Conservation (phyloP, 805 yeast genomes). For the Zygoascus ofunaensis region DNA sequence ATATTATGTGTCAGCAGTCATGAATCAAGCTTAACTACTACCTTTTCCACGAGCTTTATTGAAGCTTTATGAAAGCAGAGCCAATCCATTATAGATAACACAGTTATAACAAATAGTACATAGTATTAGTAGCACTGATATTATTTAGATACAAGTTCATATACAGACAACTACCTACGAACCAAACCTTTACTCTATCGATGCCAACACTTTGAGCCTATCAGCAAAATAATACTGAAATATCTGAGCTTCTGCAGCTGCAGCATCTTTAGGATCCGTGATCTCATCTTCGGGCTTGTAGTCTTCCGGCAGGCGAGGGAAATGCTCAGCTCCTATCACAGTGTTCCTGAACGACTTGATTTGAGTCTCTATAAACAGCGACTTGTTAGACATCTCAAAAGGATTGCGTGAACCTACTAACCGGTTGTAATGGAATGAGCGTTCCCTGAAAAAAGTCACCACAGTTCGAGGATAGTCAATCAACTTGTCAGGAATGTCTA, state of each 20-base stretch:
- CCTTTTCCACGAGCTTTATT: too few relatives aligned
- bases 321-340: slow-evolving; percentile 11
- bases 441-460: slow-evolving; percentile 25
- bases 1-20: too few relatives aligned
- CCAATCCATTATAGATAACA: too few relatives aligned
- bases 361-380: slow-evolving; percentile 23
- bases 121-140: too few relatives aligned
- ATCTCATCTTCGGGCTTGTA: neutral
- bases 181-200: neutral
- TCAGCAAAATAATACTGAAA: slow-evolving; percentile 2
- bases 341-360: slow-evolving; percentile 22
- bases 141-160: too few relatives aligned
- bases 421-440: slow-evolving; percentile 16
- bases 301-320: slow-evolving; percentile 7
- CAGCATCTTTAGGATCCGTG: too few relatives aligned
- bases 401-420: slow-evolving; percentile 12
- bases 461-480: slow-evolving; percentile 25
- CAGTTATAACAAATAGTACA: too few relatives aligned
- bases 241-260: neutral
- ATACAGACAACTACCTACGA: too few relatives aligned
- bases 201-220: neutral
- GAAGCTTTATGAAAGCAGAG: too few relatives aligned
- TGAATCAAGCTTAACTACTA: too few relatives aligned
- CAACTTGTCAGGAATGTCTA: slow-evolving; percentile 3
- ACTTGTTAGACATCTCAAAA: slow-evolving; percentile 11